A percentile compares a stretch with the other conserved stretches of the same genome.
Evolutionary conservation across 1,284 basidiomycete species (phyloP).

Genomic region (Cystobasidium slooffiae): DNA sequence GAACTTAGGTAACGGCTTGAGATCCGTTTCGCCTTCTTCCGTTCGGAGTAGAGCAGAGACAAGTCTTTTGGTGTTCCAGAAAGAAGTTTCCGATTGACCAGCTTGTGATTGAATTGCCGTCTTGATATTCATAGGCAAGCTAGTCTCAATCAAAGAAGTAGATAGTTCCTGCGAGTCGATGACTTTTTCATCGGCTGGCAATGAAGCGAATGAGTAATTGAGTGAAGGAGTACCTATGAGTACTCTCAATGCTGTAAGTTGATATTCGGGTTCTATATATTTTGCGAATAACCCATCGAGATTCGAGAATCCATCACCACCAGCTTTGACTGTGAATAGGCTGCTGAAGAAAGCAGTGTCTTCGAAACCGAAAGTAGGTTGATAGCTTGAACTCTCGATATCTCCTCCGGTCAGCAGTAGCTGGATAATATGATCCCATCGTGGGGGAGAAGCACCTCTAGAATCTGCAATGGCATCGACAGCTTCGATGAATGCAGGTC

Average conservation of each 20-base stretch:
- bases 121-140: constrained; percentile 62
- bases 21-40: constrained; percentile 58
- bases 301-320: constrained; percentile 26
- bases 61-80: constrained; percentile 92
- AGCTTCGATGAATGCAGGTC: constrained; percentile 13
- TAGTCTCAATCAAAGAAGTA: constrained; percentile 3
- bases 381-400: constrained; percentile 13
- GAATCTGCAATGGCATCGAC: constrained; percentile 14
- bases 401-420: constrained; percentile 10
- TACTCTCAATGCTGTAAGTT: constrained; percentile 17
- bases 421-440: constrained; percentile 24
- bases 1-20: constrained; percentile 72
- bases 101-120: constrained; percentile 72
- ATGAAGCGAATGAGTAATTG: constrained; percentile 9
- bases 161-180: constrained; percentile 17
- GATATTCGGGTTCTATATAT: constrained; percentile 16
- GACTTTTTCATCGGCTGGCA: constrained; percentile 12
- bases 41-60: constrained; percentile 81
- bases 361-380: constrained; percentile 22
- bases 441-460: constrained; percentile 28
- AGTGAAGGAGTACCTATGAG: constrained; percentile 6
- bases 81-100: constrained; percentile 81
- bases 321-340: constrained; percentile 17
- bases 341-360: constrained; percentile 24
- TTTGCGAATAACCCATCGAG: constrained; percentile 26